phyloP scores from a whole-genome alignment of 805 yeast species.

The Candida palmyrensis region DNA sequence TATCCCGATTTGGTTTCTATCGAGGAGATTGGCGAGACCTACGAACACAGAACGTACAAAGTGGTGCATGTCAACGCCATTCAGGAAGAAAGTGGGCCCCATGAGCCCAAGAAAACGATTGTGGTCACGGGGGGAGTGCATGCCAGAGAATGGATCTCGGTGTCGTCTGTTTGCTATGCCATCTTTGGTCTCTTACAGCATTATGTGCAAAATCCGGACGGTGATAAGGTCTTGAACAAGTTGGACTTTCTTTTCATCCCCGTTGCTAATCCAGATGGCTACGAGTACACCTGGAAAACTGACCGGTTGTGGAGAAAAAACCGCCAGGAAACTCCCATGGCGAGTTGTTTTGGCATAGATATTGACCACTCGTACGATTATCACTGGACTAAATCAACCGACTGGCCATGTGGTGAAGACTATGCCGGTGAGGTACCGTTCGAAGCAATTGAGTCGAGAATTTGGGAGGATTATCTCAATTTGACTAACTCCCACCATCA shows the following conservation, averaged over 20 bases:
- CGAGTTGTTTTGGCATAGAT: conserved; percentile 76
- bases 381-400: conserved; percentile 60
- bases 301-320: conserved; percentile 90
- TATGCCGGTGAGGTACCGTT: conserved; percentile 73
- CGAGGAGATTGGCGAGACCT: conserved; percentile 70
- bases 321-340: conserved; percentile 65
- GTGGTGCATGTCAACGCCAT: conserved; percentile 58
- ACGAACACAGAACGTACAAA: conserved; percentile 65
- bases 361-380: conserved; percentile 79
- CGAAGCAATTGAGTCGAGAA: conserved; percentile 40
- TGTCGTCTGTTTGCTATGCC: conserved; percentile 60
- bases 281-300: conserved; percentile 70
- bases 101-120: conserved; percentile 50
- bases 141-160: conserved; percentile 87
- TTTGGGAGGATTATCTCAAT: conserved; percentile 38
- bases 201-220: conserved; percentile 30
- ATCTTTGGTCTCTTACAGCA: conserved; percentile 32
- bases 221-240: conserved; percentile 44
- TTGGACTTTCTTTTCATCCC: conserved; percentile 77
- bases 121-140: conserved; percentile 82
- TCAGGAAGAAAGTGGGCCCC: conserved; percentile 29
- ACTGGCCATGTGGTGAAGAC: conserved; percentile 77
- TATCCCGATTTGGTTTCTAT: conserved; percentile 61
- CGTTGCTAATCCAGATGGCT: conserved; percentile 88
- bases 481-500: conserved; percentile 48